Evolutionary conservation across 2,329 filamentous ascomycete species (phyloP).

Genomic region (Aspergillus ochraceus): DNA sequence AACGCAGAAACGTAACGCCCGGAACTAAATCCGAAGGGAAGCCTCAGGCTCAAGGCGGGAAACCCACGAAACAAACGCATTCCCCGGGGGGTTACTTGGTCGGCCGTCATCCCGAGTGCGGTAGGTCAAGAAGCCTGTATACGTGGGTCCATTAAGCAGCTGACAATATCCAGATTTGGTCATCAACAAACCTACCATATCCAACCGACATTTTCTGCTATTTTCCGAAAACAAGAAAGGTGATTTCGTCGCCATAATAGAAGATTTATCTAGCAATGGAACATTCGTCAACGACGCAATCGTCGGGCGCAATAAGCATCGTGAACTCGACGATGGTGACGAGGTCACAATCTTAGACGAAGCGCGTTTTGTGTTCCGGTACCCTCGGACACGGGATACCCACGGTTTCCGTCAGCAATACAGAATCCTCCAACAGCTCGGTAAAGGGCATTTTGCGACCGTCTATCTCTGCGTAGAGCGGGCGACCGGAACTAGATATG

Average conservation of each 20-base stretch:
- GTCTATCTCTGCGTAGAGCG: constrained; percentile 92
- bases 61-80: constrained; percentile 39
- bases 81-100: constrained; percentile 83
- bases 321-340: constrained; percentile 84
- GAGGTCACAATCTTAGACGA: constrained; percentile 85
- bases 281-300: constrained; percentile 93
- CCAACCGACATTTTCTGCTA: constrained; percentile 68
- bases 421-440: constrained; percentile 77
- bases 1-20: constrained; percentile 45
- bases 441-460: constrained; percentile 92
- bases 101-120: constrained; percentile 90
- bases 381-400: constrained; percentile 72
- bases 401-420: constrained; percentile 86
- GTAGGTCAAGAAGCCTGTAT: constrained; percentile 52
- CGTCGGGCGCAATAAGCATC: constrained; percentile 86
- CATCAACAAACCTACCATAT: constrained; percentile 76
- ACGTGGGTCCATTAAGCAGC: not conserved
- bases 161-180: constrained; percentile 58
- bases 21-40: constrained; percentile 37
- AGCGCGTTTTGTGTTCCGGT: constrained; percentile 87
- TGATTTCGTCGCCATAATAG: constrained; percentile 68
- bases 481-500: constrained; percentile 75
- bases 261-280: constrained; percentile 93
- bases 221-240: constrained; percentile 59
- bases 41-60: constrained; percentile 52